These are phyloP conservation scores for Diaporthe sp. DNA, from an alignment of 2,329 filamentous ascomycete species.

Conservation along the genomic window DNA sequence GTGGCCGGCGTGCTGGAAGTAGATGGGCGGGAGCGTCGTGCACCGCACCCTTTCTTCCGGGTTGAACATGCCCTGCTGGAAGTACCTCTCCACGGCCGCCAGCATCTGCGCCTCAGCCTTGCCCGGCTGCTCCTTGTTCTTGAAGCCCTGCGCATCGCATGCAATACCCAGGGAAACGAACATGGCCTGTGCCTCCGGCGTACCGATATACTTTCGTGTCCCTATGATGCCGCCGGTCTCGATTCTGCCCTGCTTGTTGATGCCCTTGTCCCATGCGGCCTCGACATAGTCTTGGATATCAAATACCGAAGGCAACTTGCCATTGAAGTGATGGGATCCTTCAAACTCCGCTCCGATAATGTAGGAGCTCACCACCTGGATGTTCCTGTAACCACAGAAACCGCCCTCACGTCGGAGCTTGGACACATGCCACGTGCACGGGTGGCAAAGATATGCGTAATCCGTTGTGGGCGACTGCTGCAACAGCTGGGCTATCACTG, in stretches of 20 bases:
- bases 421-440: constrained; percentile 82
- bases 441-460: constrained; percentile 85
- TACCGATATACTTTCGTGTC: constrained; percentile 97
- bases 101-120: constrained; percentile 72
- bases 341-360: constrained; percentile 71
- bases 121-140: constrained; percentile 59
- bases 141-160: constrained; percentile 75
- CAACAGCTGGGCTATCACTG: constrained; percentile 73
- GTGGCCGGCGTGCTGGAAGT: constrained; percentile 91
- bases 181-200: constrained; percentile 89
- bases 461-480: constrained; percentile 74
- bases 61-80: constrained; percentile 68
- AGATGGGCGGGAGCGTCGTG: constrained; percentile 85
- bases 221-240: constrained; percentile 90
- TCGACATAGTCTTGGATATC: constrained; percentile 90
- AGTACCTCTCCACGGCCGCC: constrained; percentile 80
- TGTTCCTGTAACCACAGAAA: constrained; percentile 96
- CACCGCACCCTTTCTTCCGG: constrained; percentile 73
- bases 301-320: constrained; percentile 80
- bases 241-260: constrained; percentile 79
- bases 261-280: constrained; percentile 86
- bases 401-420: constrained; percentile 88
- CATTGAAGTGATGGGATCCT: constrained; percentile 72
- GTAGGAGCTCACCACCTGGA: constrained; percentile 90
- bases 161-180: constrained; percentile 78